phyloP scores from a whole-genome alignment of 2,329 filamentous ascomycete genomes.

The Pseudogymnoascus sp. region DNA sequence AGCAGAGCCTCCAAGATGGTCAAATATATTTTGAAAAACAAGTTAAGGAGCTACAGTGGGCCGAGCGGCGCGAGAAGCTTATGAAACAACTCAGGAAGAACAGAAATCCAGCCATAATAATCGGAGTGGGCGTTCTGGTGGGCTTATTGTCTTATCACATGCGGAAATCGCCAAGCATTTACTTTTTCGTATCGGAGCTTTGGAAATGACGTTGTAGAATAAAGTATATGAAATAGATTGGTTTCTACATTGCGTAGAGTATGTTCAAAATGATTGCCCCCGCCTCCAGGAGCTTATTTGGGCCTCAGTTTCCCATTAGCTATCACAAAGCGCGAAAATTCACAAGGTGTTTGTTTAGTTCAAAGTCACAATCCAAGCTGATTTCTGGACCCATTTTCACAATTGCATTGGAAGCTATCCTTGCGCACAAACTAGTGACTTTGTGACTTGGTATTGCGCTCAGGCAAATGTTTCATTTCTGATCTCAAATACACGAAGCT shows the following conservation, averaged over 20 bases:
- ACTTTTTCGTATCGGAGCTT: background rate
- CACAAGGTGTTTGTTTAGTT: background rate
- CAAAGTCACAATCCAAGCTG: background rate
- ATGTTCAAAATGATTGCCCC: background rate
- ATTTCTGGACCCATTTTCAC: background rate
- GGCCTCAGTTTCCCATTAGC: background rate
- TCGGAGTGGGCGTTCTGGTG: slow-evolving; percentile 59
- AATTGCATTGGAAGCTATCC: slow-evolving; percentile 4
- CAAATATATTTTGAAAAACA: slow-evolving; percentile 63
- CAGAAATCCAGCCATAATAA: slow-evolving; percentile 53
- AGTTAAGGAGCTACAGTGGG: slow-evolving; percentile 60
- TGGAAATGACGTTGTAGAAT: background rate
- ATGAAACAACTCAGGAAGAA: slow-evolving; percentile 53
- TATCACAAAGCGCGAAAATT: background rate
- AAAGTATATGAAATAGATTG: background rate
- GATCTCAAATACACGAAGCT: slow-evolving; percentile 9
- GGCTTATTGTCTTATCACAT: slow-evolving; percentile 63
- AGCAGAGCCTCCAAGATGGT: slow-evolving; percentile 59
- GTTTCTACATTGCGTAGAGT: background rate
- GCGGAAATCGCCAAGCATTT: slow-evolving; percentile 38
- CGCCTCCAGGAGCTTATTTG: background rate
- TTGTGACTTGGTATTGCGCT: slow-evolving; percentile 1
- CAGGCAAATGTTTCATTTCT: slow-evolving; percentile 11
- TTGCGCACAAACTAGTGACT: background rate
- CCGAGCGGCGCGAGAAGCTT: slow-evolving; percentile 50